A percentile compares a stretch with the other conserved stretches of the same genome.
Evolutionary conservation across 2,329 filamentous ascomycete species (phyloP).

Genomic region (Colletotrichum eleusines): DNA sequence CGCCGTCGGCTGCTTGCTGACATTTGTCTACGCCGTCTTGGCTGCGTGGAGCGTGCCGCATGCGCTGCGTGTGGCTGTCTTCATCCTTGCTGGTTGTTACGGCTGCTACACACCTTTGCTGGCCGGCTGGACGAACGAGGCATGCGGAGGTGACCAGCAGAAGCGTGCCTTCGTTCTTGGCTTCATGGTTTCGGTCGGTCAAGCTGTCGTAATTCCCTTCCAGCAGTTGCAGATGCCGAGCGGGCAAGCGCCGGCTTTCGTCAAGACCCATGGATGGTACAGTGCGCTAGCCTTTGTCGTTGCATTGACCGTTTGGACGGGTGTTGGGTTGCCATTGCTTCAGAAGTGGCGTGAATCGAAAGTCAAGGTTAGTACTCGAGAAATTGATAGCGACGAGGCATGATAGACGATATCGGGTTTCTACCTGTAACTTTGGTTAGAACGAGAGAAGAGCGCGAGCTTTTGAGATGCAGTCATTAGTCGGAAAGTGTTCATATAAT

Average conservation of each 20-base stretch:
- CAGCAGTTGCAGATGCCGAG: constrained; percentile 55
- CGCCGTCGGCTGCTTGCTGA: constrained; percentile 51
- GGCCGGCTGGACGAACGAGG: constrained; percentile 56
- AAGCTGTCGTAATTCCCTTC: constrained; percentile 54
- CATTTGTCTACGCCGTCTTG: constrained; percentile 53
- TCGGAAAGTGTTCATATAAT: background rate
- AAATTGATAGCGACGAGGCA: constrained; percentile 33
- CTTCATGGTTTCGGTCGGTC: constrained; percentile 54
- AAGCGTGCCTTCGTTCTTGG: constrained; percentile 56
- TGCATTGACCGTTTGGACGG: constrained; percentile 52
- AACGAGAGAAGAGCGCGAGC: background rate
- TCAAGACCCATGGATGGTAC: constrained; percentile 52
- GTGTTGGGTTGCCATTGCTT: constrained; percentile 47
- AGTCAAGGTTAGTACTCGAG: constrained; percentile 24
- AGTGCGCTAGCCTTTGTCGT: constrained; percentile 50
- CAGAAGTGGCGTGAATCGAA: constrained; percentile 42
- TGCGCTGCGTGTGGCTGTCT: constrained; percentile 53
- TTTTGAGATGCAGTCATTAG: background rate
- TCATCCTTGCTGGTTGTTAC: constrained; percentile 55
- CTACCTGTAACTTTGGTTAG: background rate
- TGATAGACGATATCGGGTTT: background rate
- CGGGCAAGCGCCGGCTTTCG: constrained; percentile 51
- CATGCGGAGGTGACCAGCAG: constrained; percentile 57
- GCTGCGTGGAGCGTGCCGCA: constrained; percentile 54
- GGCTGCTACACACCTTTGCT: constrained; percentile 57